Evolutionary conservation across 257 asterid genomes (phyloP).

Genomic region (Solanum lycopersicoides): DNA sequence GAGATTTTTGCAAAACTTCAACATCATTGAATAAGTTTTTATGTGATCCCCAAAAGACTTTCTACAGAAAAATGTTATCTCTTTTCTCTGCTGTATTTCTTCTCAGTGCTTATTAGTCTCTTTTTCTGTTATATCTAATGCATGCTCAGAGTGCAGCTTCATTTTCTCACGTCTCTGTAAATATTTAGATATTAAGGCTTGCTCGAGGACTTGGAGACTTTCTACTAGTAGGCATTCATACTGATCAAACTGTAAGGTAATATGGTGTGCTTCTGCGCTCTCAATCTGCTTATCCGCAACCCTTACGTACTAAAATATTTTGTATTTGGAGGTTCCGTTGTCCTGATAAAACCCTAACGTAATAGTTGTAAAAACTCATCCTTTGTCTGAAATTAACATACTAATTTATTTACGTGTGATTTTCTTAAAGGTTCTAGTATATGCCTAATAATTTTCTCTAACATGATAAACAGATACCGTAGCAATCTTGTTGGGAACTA

Average conservation of each 20-base stretch:
- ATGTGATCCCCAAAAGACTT: not conserved
- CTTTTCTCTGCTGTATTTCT: not conserved
- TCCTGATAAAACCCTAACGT: not conserved
- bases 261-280: not conserved
- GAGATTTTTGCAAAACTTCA: not conserved
- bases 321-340: not conserved
- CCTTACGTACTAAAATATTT: not conserved
- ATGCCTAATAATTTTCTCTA: not conserved
- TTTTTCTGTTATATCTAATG: not conserved
- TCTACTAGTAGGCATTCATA: constrained; percentile 98
- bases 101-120: not conserved
- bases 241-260: constrained; percentile 90
- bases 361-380: not conserved
- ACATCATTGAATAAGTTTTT: not conserved
- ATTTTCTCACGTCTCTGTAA: constrained; percentile 5
- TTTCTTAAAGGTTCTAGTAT: not conserved
- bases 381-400: not conserved
- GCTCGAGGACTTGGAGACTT: constrained; percentile 98
- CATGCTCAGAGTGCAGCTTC: not conserved
- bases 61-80: not conserved
- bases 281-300: not conserved
- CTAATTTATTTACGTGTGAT: not conserved
- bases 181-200: constrained; percentile 67
- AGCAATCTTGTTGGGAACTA: not conserved
- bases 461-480: not conserved